Percentiles rank a stretch among this genome's conserved stretches.
phyloP scores from a whole-genome alignment of 257 asterid genomes.

The Ligustrum vulgare region DNA sequence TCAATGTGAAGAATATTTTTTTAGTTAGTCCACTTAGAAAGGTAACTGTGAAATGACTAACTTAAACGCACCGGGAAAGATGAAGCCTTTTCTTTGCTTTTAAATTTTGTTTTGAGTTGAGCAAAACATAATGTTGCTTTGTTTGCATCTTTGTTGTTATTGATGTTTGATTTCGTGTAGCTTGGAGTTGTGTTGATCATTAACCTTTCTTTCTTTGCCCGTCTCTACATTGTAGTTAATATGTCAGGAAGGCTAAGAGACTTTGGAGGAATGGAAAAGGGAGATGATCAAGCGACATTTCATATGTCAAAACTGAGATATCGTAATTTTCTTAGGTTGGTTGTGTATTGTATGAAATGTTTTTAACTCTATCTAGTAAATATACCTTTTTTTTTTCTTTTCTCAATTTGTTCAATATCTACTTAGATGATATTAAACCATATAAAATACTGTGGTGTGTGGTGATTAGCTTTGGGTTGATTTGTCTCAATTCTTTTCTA shows the following conservation, averaged over 20 bases:
- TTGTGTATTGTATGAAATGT: conserved; percentile 22
- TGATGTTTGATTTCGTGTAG: not conserved
- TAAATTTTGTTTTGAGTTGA: not conserved
- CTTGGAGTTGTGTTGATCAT: conserved; percentile 2
- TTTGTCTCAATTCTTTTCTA: conserved; percentile 8
- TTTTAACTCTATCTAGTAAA: conserved; percentile 4
- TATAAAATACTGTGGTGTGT: not conserved
- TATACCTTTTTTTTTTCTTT: not conserved
- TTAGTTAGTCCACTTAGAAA: too few relatives aligned
- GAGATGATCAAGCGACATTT: conserved; percentile 85
- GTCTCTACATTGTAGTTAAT: conserved; percentile 51
- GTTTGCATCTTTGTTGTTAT: not conserved
- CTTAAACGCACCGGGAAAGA: too few relatives aligned
- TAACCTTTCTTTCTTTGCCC: conserved; percentile 28
- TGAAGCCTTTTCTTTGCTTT: not conserved
- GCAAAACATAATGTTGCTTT: conserved; percentile 14
- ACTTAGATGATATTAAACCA: conserved; percentile 16
- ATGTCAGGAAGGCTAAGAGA: conserved; percentile 68
- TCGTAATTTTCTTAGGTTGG: conserved; percentile 29
- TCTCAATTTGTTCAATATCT: not conserved
- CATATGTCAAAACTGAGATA: conserved; percentile 31
- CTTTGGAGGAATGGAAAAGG: conserved; percentile 86
- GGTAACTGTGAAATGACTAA: too few relatives aligned
- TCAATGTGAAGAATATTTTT: too few relatives aligned
- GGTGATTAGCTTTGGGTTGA: not conserved